Conservation (phyloP, 1,139 yeast genomes). For the Saccharomyces hybrid region DNA sequence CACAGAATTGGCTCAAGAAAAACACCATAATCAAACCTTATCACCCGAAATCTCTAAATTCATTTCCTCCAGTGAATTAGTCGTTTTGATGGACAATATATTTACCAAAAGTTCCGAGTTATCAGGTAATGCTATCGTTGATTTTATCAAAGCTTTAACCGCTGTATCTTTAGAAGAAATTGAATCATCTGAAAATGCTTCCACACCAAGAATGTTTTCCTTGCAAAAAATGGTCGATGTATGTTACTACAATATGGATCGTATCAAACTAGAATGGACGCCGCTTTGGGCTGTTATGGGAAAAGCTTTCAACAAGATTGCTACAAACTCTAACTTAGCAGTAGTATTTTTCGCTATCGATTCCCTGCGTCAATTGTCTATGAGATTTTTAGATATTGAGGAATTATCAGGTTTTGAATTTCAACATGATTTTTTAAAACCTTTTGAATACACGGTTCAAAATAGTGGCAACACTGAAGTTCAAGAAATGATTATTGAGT, state of each 20-base stretch:
- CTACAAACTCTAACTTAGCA: slow-evolving; percentile 64
- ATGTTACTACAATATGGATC: slow-evolving; percentile 93
- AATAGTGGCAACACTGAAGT: slow-evolving; percentile 65
- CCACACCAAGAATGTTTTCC: slow-evolving; percentile 84
- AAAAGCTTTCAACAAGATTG: slow-evolving; percentile 76
- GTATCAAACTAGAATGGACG: slow-evolving; percentile 96
- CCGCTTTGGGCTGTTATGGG: slow-evolving; percentile 94
- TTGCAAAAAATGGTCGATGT: slow-evolving; percentile 94
- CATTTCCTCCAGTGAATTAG: slow-evolving; percentile 67
- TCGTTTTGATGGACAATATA: slow-evolving; percentile 78
- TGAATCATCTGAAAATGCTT: slow-evolving; percentile 74
- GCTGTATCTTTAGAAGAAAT: slow-evolving; percentile 88
- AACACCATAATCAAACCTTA: slow-evolving; percentile 44
- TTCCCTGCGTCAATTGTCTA: slow-evolving; percentile 84
- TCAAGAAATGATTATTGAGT: slow-evolving; percentile 84
- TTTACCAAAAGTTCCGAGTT: slow-evolving; percentile 77
- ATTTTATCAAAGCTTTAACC: slow-evolving; percentile 79
- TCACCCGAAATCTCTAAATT: slow-evolving; percentile 51
- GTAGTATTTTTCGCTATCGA: slow-evolving; percentile 90
- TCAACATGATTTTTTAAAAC: slow-evolving; percentile 87
- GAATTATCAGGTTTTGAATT: slow-evolving; percentile 93
- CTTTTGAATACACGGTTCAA: slow-evolving; percentile 73
- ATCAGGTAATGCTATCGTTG: slow-evolving; percentile 76
- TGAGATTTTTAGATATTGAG: slow-evolving; percentile 87
- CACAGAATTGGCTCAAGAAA: slow-evolving; percentile 42